These are phyloP conservation scores for Aspergillus pseudoterreus DNA, from an alignment of 2,329 filamentous ascomycete species.

Conservation along the genomic window DNA sequence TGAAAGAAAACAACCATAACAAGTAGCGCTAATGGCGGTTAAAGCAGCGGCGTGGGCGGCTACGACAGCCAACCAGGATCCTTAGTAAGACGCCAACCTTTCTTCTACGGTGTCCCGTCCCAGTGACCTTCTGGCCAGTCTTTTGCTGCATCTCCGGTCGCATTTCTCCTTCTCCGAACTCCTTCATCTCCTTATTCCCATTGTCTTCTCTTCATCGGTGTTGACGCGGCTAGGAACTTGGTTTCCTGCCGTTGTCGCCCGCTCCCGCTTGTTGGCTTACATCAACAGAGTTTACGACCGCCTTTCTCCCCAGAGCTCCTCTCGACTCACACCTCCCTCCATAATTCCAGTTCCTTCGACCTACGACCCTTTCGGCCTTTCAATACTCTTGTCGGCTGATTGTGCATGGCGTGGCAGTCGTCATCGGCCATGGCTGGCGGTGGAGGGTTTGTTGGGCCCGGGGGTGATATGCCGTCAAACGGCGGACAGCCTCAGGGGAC, in stretches of 20 bases:
- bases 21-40: constrained; percentile 24
- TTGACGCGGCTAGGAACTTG: constrained; percentile 20
- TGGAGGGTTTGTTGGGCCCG: constrained; percentile 50
- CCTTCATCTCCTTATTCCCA: constrained; percentile 4
- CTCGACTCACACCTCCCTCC: constrained; percentile 1
- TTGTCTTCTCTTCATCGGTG: constrained; percentile 11
- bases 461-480: constrained; percentile 39
- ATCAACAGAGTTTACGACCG: constrained; percentile 17
- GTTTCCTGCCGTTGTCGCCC: constrained; percentile 22
- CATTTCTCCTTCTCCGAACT: not conserved
- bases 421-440: constrained; percentile 58
- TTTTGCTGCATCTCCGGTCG: not conserved
- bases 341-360: constrained; percentile 4
- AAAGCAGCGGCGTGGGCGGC: constrained; percentile 15
- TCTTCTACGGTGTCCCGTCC: constrained; percentile 10
- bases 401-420: constrained; percentile 67
- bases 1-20: not conserved
- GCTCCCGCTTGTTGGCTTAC: constrained; percentile 15
- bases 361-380: not conserved
- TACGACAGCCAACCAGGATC: constrained; percentile 19
- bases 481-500: constrained; percentile 57
- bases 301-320: constrained; percentile 6
- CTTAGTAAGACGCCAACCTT: constrained; percentile 8
- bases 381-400: constrained; percentile 6
- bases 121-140: constrained; percentile 2